Base-by-base conservation (phyloP, 768 basidiomycete species). In the Mrakia frigida region DNA sequence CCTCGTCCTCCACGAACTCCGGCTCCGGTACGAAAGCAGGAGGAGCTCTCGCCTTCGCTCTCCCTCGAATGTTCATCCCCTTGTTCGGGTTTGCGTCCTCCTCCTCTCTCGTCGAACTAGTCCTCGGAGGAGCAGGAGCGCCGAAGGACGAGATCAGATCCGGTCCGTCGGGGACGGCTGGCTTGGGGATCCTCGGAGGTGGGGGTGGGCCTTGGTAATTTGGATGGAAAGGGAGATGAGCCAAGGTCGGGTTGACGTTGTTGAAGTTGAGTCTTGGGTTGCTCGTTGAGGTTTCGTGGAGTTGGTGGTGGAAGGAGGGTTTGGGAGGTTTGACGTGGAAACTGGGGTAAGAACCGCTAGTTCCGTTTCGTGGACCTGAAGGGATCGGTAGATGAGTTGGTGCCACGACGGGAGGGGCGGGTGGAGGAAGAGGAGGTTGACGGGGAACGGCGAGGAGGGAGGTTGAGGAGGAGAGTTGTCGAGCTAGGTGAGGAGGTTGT, bases 21-120 rank as follows among this genome's bases (percentile, higher is more conserved):
- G 65, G 35, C 39, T 68, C 65, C 5, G 14, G 61, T 33, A 39
- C 23, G 10, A 4, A 16, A 28, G 39, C 37, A 39, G 65, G 65
- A 1, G 65, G 65, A 39, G 65, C 65, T n/a, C 37, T 37, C 37
- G 35, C 65, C 65, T 39, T n/a, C 39, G 65, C 65, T 41, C 65
- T 16, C 9, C 65, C 65, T 39, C 39, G 35, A n/a, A 68, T 33
- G 13, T 37, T 68, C 65, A 68, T 16, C 56, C 56, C 56, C 46
- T 50, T 50, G 46, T 50, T 50, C 46, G 46, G 56, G 10, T 28
- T 56, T 1, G 25, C 56, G 4, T 56, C 56, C 7, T 56, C n/a
- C 56, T 28, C 56, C 35, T 39, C 39, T 21, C 35, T 68, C 65
- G 7, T 2, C 23, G 23, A 13, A 6, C 61, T 25, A 7, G 28